A percentile compares a stretch with the other conserved stretches of the same genome.
Conservation (phyloP, 2,329 filamentous ascomycete species). For the Fusarium domesticum region DNA sequence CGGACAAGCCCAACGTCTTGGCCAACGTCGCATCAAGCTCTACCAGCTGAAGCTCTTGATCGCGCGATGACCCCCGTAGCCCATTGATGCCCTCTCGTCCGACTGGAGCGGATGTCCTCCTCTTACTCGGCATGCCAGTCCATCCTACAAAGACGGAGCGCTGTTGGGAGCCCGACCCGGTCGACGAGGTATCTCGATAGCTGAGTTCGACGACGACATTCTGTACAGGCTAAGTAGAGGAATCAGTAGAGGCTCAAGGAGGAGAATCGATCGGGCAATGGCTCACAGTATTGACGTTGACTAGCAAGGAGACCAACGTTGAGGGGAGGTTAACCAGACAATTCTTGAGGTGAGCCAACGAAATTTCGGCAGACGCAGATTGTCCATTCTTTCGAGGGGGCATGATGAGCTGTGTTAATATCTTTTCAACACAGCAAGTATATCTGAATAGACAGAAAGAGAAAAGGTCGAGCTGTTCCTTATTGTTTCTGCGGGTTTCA, state of each 20-base stretch:
- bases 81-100: conserved; percentile 69
- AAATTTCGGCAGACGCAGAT: conserved; percentile 75
- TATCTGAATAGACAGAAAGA: conserved; percentile 1
- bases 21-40: conserved; percentile 88
- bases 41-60: conserved; percentile 73
- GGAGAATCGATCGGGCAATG: conserved; percentile 1
- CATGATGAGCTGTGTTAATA: conserved; percentile 34
- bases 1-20: conserved; percentile 68
- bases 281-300: conserved; percentile 85
- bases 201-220: conserved; percentile 94
- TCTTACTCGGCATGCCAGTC: conserved; percentile 97
- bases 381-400: conserved; percentile 53
- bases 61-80: conserved; percentile 56
- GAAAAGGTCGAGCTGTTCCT: conserved; percentile 7
- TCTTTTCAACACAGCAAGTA: conserved; percentile 5
- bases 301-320: conserved; percentile 76
- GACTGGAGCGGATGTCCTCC: conserved; percentile 70
- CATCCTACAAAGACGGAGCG: conserved; percentile 86
- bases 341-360: conserved; percentile 83
- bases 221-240: conserved; percentile 67
- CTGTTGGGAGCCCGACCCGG: conserved; percentile 48
- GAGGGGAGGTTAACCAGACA: conserved; percentile 91
- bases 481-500: conserved; percentile 15
- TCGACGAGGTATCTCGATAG: conserved; percentile 56
- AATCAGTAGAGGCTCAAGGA: conserved; percentile 8